Conservation (phyloP, 164 flowering plant genomes). For the Annona squamosa region DNA sequence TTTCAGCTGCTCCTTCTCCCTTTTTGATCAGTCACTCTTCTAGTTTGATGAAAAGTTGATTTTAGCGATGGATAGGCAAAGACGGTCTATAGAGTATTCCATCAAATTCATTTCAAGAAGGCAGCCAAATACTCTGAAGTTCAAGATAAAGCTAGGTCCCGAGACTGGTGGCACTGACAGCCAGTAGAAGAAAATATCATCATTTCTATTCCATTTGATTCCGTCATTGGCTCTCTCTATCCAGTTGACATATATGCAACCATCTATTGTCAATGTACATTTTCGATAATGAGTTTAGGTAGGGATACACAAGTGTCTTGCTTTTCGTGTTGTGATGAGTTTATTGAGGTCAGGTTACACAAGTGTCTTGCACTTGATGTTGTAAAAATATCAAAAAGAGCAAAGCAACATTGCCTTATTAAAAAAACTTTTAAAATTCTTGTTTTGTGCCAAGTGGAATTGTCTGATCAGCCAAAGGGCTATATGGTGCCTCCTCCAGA, state of each 20-base stretch:
- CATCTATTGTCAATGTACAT: slow-evolving; percentile 85
- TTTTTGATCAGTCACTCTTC: slow-evolving; percentile 91
- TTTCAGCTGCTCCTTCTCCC: slow-evolving; percentile 85
- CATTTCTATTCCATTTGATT: slow-evolving; percentile 83
- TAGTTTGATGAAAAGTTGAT: slow-evolving; percentile 95
- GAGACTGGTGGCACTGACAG: slow-evolving; percentile 68
- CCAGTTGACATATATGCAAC: slow-evolving; percentile 79
- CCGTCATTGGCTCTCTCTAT: slow-evolving; percentile 80
- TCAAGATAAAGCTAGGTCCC: slow-evolving; percentile 96
- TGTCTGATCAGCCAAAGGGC: slow-evolving; percentile 35
- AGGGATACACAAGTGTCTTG: too few species aligned
- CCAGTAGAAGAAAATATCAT: slow-evolving; percentile 61
- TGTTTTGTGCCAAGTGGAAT: slow-evolving; percentile 42
- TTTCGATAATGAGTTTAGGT: slow-evolving; percentile 48
- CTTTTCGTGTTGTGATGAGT: too few species aligned
- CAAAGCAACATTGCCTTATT: slow-evolving; percentile 27
- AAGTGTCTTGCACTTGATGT: background rate
- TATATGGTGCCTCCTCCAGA: slow-evolving; percentile 49
- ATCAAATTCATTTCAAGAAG: slow-evolving; percentile 83
- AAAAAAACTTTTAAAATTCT: slow-evolving; percentile 12
- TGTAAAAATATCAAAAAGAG: background rate
- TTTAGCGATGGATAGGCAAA: slow-evolving; percentile 79
- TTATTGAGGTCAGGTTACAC: background rate
- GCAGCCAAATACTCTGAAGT: slow-evolving; percentile 59
- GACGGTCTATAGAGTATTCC: slow-evolving; percentile 84